Base-by-base conservation (phyloP, 768 basidiomycete species). In the Cantharellus cinnabarinus region DNA sequence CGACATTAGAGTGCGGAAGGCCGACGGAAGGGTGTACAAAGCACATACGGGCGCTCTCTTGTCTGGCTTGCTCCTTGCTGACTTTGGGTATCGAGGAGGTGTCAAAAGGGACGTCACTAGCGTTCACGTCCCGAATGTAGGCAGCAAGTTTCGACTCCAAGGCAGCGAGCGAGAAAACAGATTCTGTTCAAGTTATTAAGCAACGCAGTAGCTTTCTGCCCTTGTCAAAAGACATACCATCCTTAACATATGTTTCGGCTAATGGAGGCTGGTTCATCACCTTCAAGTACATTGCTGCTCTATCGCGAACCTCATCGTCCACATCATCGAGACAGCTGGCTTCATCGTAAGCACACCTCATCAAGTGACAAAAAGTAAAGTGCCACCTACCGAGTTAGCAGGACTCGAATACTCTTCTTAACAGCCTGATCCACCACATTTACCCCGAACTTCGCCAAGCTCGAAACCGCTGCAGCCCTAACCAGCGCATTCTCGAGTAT, bases 401-500 rank as follows among this genome's bases (percentile, higher is more conserved):
- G 75, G 41, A 97, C 91, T 52, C 78, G 78, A 59, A 99, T 81
- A 66, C 90, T 94, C 70, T 80, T 83, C 70, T 84, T 83, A 60
- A 97, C 74, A 42, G 78, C 75, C 56, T 73, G 70, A 68, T 98
- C 95, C 3, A 77, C 71, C 14, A 88, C 83, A 66, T 89, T 88
- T 56, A 95, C 82, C 59, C 95, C 95, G 64, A 99, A 98, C 73
- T 98, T 98, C 57, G 90, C 95, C 68, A 99, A 72, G 65, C 85
- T 89, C 20, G 89, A 76, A 5, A 99, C 94, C 34, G 95, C 95
- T 1, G 95, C 95, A 20, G 95, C 94, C 62, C 95, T 77, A 56
- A 99, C 95, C 52, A 93, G 91, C 3, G 95, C 90, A 65, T 98
- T 99, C 72, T 99, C 95, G 65, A 99, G 73, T 14, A 99, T 91